A percentile compares a stretch with the other conserved stretches of the same genome.
phyloP scores from a whole-genome alignment of 129 eudicot species.

The Tanacetum coccineum region DNA sequence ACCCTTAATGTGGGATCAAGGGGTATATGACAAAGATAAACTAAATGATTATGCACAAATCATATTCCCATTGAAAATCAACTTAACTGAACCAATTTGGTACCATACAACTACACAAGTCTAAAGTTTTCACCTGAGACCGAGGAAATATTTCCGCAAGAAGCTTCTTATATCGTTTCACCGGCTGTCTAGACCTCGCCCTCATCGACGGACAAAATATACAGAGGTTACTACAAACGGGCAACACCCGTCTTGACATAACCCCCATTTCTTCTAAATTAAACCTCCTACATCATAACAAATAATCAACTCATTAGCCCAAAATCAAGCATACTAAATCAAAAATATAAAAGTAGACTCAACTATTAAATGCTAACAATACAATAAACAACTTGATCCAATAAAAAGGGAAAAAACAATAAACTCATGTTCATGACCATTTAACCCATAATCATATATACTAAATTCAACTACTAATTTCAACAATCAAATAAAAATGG shows the following conservation, averaged over 20 bases:
- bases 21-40: not conserved
- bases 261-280: constrained; percentile 52
- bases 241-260: constrained; percentile 78
- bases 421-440: no score
- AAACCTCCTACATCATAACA: constrained; percentile 19
- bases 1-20: not conserved
- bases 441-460: no score
- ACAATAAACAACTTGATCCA: no score
- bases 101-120: no score
- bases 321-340: constrained; percentile 16
- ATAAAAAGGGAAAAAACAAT: no score
- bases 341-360: constrained; percentile 9
- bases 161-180: constrained; percentile 76
- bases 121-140: constrained; percentile 45
- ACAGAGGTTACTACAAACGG: constrained; percentile 70
- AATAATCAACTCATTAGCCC: constrained; percentile 11
- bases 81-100: constrained; percentile 5
- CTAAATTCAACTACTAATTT: no score
- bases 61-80: not conserved
- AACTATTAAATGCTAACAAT: not conserved
- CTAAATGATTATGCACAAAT: not conserved
- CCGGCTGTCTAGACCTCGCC: constrained; percentile 83
- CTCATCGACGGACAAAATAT: constrained; percentile 78
- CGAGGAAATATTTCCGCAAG: constrained; percentile 72
- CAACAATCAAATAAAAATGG: no score